Evolutionary conservation across 768 basidiomycete genomes (phyloP), one percentile per base, ranked within the genome.

Genomic region (Leccinum variicolor): DNA sequence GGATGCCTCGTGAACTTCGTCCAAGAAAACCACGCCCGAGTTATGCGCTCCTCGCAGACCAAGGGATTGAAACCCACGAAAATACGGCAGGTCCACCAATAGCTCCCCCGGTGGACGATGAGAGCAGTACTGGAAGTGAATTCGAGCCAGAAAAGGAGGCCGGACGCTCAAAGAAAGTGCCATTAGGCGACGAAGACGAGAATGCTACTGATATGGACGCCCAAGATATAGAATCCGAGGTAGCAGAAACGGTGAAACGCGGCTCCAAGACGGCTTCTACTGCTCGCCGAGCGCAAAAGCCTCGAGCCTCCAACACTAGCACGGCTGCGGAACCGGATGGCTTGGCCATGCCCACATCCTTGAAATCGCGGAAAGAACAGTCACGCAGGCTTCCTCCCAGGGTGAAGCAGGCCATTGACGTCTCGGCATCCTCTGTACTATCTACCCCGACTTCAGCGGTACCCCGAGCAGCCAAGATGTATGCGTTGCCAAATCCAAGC

Each of bases 401-500:
- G 49, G 55, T 56, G 47, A 58, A 57, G 49, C 60, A 54, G 25
- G 48, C n/a, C 10, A 19, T 11, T 19, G 41, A 43, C 2, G 41
- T 53, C 3, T 53, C 29, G n/a, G 14, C 55, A 15, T 52, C 60
- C 10, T 50, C 60, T 3, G 55, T 45, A 31, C 13, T 13, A 47
- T 31, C 63, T 33, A 54, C 58, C 23, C 49, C 61, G 3, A 29
- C 57, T 34, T 21, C 51, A 25, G 15, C 57, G 11, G 23, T 53
- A 2, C 58, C 59, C 11, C 68, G 72, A n/a, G 11, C 47, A 6
- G 60, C 62, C 7, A 73, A 86, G 66, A 81, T 76, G 65, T 83
- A 87, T 59, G 72, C 77, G 17, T 75, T 87, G 13, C 87, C 87
- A 1, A 81, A 81, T 13, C 86, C 86, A 1, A 86, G 81, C 58